phyloP scores from a whole-genome alignment of 2,329 filamentous ascomycete genomes.

The Sarocladium oryzae region DNA sequence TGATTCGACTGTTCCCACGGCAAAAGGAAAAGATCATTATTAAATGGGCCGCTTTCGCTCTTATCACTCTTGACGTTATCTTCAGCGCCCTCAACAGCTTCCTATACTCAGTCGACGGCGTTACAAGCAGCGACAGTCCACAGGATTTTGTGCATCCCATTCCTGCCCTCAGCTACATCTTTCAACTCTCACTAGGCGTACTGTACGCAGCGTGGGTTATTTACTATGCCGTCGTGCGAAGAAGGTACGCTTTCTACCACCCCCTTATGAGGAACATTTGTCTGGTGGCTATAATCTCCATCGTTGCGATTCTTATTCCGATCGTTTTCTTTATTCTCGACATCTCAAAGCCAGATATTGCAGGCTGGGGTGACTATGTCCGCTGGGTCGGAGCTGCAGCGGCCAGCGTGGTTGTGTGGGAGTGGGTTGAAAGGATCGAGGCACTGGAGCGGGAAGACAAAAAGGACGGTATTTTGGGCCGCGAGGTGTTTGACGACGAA shows the following conservation, averaged over 20 bases:
- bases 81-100: conserved; percentile 94
- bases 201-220: conserved; percentile 91
- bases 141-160: conserved; percentile 82
- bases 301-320: conserved; percentile 77
- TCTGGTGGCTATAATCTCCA: conserved; percentile 70
- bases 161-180: conserved; percentile 84
- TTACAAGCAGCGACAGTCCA: conserved; percentile 52
- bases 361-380: conserved; percentile 92
- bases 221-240: conserved; percentile 88
- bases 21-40: conserved; percentile 98
- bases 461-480: conserved; percentile 84
- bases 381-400: conserved; percentile 93
- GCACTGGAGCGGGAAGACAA: conserved; percentile 87
- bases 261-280: conserved; percentile 84
- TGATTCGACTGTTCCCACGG: conserved; percentile 91
- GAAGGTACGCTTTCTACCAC: conserved; percentile 85
- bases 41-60: conserved; percentile 94
- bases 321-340: conserved; percentile 92
- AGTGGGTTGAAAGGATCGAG: conserved; percentile 95
- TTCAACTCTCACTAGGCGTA: conserved; percentile 78
- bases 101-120: conserved; percentile 43
- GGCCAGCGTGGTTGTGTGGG: conserved; percentile 95
- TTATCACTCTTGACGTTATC: conserved; percentile 84
- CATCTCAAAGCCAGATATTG: conserved; percentile 76
- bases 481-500: conserved; percentile 75